phyloP scores from a whole-genome alignment of 257 asterid species.

The Ehretia macrophylla region DNA sequence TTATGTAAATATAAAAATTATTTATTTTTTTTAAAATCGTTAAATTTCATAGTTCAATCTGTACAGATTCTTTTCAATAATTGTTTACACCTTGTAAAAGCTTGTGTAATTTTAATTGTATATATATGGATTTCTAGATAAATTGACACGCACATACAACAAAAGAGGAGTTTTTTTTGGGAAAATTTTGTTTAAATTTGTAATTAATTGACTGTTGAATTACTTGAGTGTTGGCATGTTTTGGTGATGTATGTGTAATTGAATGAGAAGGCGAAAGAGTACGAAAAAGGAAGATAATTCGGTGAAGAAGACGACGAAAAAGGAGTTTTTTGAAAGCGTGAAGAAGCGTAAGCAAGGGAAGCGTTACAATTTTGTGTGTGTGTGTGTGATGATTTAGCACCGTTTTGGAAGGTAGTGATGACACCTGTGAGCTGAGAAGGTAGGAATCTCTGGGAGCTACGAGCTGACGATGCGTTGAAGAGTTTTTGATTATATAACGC shows the following conservation, averaged over 20 bases:
- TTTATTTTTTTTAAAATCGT: slow-evolving; percentile 5
- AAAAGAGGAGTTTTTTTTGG: slow-evolving; percentile 30
- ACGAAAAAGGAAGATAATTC: slow-evolving; percentile 25
- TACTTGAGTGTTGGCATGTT: too few relatives aligned
- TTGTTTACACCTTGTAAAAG: slow-evolving; percentile 37
- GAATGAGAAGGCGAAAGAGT: background rate
- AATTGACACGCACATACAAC: slow-evolving; percentile 25
- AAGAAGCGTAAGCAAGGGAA: too few relatives aligned
- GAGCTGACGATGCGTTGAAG: too few relatives aligned
- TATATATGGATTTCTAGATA: background rate
- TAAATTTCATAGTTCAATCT: slow-evolving; percentile 32
- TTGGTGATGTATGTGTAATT: slow-evolving; percentile 6
- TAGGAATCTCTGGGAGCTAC: too few relatives aligned
- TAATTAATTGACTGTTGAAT: slow-evolving; percentile 9
- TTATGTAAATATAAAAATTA: too few relatives aligned
- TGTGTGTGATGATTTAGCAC: slow-evolving; percentile 12
- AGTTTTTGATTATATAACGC: background rate
- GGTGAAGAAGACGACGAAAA: slow-evolving; percentile 3
- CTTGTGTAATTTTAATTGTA: background rate
- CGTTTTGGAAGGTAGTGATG: slow-evolving; percentile 34
- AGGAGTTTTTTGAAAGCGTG: background rate
- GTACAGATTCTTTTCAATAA: slow-evolving; percentile 28
- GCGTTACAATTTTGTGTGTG: background rate
- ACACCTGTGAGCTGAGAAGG: slow-evolving; percentile 43
- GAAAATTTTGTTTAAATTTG: slow-evolving; percentile 40